phyloP scores from a whole-genome alignment of 305 asterid genomes.

The Nicotiana rustica region DNA sequence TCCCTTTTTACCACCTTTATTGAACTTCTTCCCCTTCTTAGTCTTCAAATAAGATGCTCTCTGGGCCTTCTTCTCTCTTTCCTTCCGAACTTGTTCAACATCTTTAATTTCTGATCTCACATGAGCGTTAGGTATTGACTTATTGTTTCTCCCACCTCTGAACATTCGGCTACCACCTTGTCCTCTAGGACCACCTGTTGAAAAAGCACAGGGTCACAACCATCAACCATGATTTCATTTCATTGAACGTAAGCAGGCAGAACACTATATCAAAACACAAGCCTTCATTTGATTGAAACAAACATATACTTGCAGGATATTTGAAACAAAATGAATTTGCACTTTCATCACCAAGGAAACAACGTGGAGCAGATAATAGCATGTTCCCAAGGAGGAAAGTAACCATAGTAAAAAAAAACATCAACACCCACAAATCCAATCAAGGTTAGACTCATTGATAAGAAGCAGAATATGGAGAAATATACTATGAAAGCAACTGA shows the following conservation, averaged over 20 bases:
- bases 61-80: constrained; percentile 79
- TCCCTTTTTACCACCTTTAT: constrained; percentile 55
- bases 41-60: constrained; percentile 67
- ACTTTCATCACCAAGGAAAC: constrained; percentile 12
- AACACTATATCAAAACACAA: neutral
- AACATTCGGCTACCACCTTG: constrained; percentile 61
- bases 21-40: constrained; percentile 61
- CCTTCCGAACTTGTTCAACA: constrained; percentile 79
- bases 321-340: neutral
- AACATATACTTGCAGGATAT: constrained; percentile 12
- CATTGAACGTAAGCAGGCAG: constrained; percentile 3
- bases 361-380: constrained; percentile 25
- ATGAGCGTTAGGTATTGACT: constrained; percentile 74
- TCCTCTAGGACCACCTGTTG: constrained; percentile 56
- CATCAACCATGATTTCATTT: constrained; percentile 6
- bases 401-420: neutral
- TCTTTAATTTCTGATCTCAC: constrained; percentile 83
- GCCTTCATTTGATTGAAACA: constrained; percentile 16
- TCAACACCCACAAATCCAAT: neutral
- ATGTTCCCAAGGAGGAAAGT: neutral
- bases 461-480: neutral
- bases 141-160: constrained; percentile 61
- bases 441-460: neutral
- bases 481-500: neutral
- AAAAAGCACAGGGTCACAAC: constrained; percentile 21